Evolutionary conservation across 139 green algal species (phyloP), one percentile per base, ranked within the genome.

Genomic region (Diplosphaera chodatii): DNA sequence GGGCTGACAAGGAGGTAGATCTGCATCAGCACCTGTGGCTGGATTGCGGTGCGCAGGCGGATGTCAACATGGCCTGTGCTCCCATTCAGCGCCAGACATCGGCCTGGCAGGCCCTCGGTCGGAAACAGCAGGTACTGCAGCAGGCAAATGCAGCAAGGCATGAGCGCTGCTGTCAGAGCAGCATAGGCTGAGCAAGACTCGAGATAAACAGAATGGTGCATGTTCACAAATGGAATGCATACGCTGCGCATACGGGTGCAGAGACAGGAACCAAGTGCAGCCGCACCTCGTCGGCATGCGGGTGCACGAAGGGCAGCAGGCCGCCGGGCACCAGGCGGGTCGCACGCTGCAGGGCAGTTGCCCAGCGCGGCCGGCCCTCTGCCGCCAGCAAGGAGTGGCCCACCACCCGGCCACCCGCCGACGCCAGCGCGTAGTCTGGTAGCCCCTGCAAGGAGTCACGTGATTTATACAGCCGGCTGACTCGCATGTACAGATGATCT

Each of bases 61-160:
- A 84, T 71, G 69, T 81, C 74, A 31, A 84, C 70, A 32, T 75
- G 63, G 55, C 74, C 78, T 15, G 22, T 27, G n/a, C 15, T 37
- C 34, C 78, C 75, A 32, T 74, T 56, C 23, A 84, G 78, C 1
- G 78, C 63, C 63, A 84, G 59, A 71, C 78, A 84, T 29, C 69
- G 30, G 4, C 78, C 78, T 10, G 75, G 71, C 18, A 68, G 59
- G 3, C 63, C n/a, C n/a, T n/a, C 48, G 18, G 34, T 40, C 1
- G 74, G 75, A 0, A 64, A 55, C 71, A 84, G 64, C 30, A 84
- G 27, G 2, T 70, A 40, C 78, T 84, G 78, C 71, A 70, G 16
- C 16, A 1, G 13, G 63, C n/a, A 65, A 13, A 25, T 18, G 27
- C 25, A 65, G 8, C 37, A 65, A 4, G 10, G 13, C 21, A n/a